Conservation (phyloP, 305 asterid species). For the Solanum hybrid region DNA sequence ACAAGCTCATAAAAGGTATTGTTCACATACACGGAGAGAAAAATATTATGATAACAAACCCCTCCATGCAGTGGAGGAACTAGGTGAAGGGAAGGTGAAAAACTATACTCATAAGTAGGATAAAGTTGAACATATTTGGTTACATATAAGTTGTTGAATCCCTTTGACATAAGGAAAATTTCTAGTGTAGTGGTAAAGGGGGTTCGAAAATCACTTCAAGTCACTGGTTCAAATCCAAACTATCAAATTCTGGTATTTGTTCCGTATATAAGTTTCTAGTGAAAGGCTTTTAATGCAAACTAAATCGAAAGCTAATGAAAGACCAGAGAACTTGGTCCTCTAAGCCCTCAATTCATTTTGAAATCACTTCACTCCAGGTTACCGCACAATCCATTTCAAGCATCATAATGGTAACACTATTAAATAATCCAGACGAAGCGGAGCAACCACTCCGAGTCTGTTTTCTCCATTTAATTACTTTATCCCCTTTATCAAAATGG, state of each 20-base stretch:
- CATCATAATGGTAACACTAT: background rate
- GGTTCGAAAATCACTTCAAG: background rate
- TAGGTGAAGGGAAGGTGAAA: background rate
- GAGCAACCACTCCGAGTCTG: background rate
- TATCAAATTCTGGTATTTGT: background rate
- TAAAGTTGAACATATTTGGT: background rate
- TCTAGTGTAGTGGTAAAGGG: background rate
- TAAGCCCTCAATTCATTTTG: background rate
- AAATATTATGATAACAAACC: background rate
- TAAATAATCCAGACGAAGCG: background rate
- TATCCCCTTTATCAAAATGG: background rate
- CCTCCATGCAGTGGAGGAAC: background rate
- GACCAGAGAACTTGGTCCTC: background rate
- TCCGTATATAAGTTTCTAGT: background rate
- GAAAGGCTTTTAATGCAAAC: background rate
- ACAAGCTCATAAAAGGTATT: background rate
- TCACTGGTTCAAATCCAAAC: background rate
- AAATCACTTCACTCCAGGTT: background rate
- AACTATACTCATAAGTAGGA: background rate
- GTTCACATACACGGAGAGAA: background rate
- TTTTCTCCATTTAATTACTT: background rate
- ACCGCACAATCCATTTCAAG: background rate
- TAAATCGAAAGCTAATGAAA: background rate
- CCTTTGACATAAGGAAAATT: background rate
- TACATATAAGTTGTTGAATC: background rate